Evolutionary conservation across 2,329 filamentous ascomycete species (phyloP), one percentile per base, ranked within the genome.

Genomic region (Dissoconium aciculare): DNA sequence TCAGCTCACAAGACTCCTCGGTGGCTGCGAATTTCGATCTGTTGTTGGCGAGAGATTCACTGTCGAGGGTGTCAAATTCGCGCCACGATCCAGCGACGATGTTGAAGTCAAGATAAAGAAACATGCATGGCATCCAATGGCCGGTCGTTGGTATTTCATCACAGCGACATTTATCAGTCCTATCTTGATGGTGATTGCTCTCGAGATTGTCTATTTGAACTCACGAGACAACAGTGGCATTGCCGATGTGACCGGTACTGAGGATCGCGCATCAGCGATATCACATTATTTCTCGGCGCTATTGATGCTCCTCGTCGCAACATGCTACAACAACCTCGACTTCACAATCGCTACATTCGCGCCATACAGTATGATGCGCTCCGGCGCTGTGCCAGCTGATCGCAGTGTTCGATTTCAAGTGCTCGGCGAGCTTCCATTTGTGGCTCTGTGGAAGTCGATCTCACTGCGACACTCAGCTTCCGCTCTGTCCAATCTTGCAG

Each of bases 291-390:
- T 29, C 6, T 30, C 32, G 11, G 32, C 32, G 3, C 14, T 34
- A 4, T 13, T 29, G 8, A 30, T 30, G 26, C 14, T 34, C n/a
- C 17, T 29, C 5, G 15, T 34, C 8, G 26, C 32, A 8, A 30
- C 32, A 17, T 15, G 11, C 14, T 34, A 30, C 32, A 30, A 30
- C 15, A n/a, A 14, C 11, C 32, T 34, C n/a, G 32, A 34, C 15
- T 34, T 30, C 15, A 26, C 32, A 8, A 34, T 26, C 12, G 26
- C 32, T 8, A 24, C 32, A 3, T 34, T 34, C 23, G 27, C 32
- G 11, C 32, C 32, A 14, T 34, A 17, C 15, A 19, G 27, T 17
- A 15, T 34, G 27, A 17, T 34, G 13, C 27, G 27, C 3, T 25
- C 27, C 6, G 32, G 32, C 12, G 26, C 14, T 15, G 19, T 17